Evolutionary conservation across 2,329 filamentous ascomycete genomes (phyloP).

Genomic region (Penicillium rolfsii): DNA sequence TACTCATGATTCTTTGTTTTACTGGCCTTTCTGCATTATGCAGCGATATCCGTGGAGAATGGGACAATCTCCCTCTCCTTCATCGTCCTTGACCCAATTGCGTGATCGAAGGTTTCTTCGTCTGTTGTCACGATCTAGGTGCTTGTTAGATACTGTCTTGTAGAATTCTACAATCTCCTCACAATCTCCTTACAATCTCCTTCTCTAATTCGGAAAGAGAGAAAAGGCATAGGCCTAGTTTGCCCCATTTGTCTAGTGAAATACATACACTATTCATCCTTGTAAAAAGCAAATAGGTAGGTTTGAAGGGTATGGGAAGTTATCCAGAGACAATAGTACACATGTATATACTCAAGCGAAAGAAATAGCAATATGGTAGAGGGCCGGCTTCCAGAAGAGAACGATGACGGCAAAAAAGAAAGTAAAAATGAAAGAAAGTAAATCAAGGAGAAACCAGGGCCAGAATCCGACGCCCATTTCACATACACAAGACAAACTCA

Average conservation of each 20-base stretch:
- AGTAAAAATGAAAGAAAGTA: slow-evolving; percentile 11
- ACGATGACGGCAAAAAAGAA: slow-evolving; percentile 14
- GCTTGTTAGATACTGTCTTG: not conserved
- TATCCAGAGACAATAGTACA: slow-evolving; percentile 33
- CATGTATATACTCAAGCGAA: slow-evolving; percentile 33
- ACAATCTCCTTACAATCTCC: too few species aligned
- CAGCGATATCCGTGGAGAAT: slow-evolving; percentile 41
- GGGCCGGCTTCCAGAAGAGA: slow-evolving; percentile 25
- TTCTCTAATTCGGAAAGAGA: not conserved
- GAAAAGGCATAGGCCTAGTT: not conserved
- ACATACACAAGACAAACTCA: slow-evolving; percentile 17
- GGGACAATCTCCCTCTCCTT: slow-evolving; percentile 32
- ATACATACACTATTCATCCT: not conserved
- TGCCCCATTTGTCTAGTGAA: not conserved
- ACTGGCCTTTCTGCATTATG: slow-evolving; percentile 36
- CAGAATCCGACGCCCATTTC: not conserved
- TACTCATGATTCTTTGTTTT: slow-evolving; percentile 28
- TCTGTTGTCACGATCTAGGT: slow-evolving; percentile 11
- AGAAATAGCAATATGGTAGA: slow-evolving; percentile 16
- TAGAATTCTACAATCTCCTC: not conserved
- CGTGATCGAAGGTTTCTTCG: slow-evolving; percentile 38
- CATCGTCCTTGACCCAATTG: slow-evolving; percentile 37
- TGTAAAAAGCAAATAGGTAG: slow-evolving; percentile 8
- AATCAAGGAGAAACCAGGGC: not conserved
- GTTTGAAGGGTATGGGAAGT: slow-evolving; percentile 27